phyloP scores from a whole-genome alignment of 805 yeast species.

The Kluyveromyces dobzhanskii region DNA sequence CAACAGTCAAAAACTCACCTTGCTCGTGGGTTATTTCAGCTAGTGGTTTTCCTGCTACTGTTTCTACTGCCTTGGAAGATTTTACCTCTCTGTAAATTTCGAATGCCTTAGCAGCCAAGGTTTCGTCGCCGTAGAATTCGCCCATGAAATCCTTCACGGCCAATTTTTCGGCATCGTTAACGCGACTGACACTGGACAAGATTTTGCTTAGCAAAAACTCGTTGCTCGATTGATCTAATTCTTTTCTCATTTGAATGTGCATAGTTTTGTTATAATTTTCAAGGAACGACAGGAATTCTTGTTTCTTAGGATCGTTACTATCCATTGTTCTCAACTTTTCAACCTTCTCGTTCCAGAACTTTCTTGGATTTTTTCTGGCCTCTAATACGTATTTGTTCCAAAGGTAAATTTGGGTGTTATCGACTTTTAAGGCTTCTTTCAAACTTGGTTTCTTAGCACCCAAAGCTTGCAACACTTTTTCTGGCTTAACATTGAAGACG shows the following conservation, averaged over 20 bases:
- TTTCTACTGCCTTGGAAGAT: conserved; percentile 10
- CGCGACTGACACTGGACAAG: conserved; percentile 22
- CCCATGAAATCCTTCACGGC: conserved; percentile 28
- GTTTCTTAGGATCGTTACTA: conserved; percentile 21
- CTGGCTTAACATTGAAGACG: conserved; percentile 77
- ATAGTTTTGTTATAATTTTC: conserved; percentile 18
- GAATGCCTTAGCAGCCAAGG: conserved; percentile 13
- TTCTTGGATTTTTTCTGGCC: conserved; percentile 40
- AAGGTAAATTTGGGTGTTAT: conserved; percentile 58
- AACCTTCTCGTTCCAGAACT: conserved; percentile 21
- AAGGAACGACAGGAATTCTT: conserved; percentile 16
- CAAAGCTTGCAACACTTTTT: conserved; percentile 72
- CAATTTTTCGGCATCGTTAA: conserved; percentile 15
- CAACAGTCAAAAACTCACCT: conserved; percentile 11
- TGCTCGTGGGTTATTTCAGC: conserved; percentile 7
- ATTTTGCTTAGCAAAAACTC: conserved; percentile 39
- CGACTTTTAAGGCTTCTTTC: conserved; percentile 57
- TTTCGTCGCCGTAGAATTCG: conserved; percentile 30
- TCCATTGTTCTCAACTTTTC: conserved; percentile 16
- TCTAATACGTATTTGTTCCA: conserved; percentile 69
- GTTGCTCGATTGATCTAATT: conserved; percentile 33
- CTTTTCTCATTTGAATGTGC: conserved; percentile 17
- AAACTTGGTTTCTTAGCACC: conserved; percentile 80
- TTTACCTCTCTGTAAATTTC: conserved; percentile 20
- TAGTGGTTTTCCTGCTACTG: neutral